A percentile compares a stretch with the other conserved stretches of the same genome.
These are phyloP conservation scores for Phaeomoniella chlamydospora DNA, from an alignment of 2,329 filamentous ascomycete genomes.

Conservation along the genomic window DNA sequence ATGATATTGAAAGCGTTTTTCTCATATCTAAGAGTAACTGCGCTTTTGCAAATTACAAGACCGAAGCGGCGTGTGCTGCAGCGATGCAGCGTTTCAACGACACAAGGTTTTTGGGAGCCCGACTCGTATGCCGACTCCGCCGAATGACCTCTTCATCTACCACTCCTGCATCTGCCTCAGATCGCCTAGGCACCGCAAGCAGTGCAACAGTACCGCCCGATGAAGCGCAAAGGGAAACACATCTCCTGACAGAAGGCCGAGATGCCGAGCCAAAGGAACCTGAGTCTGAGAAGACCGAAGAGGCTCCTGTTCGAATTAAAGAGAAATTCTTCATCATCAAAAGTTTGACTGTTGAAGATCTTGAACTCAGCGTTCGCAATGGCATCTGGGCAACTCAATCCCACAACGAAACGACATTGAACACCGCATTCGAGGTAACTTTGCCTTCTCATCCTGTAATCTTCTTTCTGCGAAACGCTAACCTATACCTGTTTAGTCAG, in stretches of 20 bases:
- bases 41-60: constrained; percentile 88
- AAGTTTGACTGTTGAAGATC: constrained; percentile 77
- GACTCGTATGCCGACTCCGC: constrained; percentile 71
- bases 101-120: constrained; percentile 72
- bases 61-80: constrained; percentile 57
- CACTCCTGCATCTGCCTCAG: constrained; percentile 11
- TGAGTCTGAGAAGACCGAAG: constrained; percentile 8
- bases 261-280: constrained; percentile 7
- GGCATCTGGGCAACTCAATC: constrained; percentile 89
- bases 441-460: too few species aligned
- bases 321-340: constrained; percentile 89
- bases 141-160: constrained; percentile 32
- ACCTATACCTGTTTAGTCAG: constrained; percentile 38
- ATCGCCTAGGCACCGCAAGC: constrained; percentile 34
- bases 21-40: constrained; percentile 95
- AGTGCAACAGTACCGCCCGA: constrained; percentile 30
- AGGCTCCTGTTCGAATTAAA: constrained; percentile 25
- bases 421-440: constrained; percentile 65
- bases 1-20: constrained; percentile 74
- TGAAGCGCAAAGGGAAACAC: constrained; percentile 3
- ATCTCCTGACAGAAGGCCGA: constrained; percentile 3
- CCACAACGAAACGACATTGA: constrained; percentile 77
- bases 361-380: constrained; percentile 76
- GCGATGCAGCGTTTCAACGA: constrained; percentile 82
- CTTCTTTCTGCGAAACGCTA: constrained; percentile 4